Evolutionary conservation across 176 grass and related monocot species (phyloP).

Genomic region (Oropetium thomaeum): DNA sequence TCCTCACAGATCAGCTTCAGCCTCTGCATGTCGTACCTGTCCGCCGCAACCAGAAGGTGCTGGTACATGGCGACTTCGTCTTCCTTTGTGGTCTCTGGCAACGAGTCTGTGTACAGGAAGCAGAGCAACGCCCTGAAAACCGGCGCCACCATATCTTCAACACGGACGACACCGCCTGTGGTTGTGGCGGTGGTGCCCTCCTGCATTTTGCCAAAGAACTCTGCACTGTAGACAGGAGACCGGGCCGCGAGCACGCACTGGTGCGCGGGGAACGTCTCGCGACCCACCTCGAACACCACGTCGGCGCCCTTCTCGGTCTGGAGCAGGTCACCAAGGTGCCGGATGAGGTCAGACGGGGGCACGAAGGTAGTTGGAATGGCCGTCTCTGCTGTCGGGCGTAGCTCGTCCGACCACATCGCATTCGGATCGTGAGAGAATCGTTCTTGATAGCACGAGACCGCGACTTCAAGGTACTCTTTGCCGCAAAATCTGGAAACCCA

Average conservation of each 20-base stretch:
- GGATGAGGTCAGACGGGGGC: slow-evolving; percentile 8
- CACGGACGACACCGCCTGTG: background rate
- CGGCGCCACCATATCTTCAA: slow-evolving; percentile 32
- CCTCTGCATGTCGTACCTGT: slow-evolving; percentile 26
- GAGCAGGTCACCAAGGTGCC: slow-evolving; percentile 31
- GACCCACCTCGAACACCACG: slow-evolving; percentile 32
- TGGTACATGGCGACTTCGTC: slow-evolving; percentile 25
- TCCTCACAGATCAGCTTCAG: slow-evolving; percentile 44
- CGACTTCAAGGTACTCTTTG: background rate
- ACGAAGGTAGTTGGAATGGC: background rate
- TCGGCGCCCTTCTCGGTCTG: slow-evolving; percentile 20
- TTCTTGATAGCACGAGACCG: background rate
- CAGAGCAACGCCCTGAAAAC: slow-evolving; percentile 21
- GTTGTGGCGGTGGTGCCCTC: slow-evolving; percentile 8
- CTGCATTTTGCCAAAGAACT: slow-evolving; percentile 41
- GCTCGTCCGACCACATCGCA: background rate
- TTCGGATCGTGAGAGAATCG: background rate
- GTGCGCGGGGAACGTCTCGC: slow-evolving; percentile 28
- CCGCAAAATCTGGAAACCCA: too few species aligned
- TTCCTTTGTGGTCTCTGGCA: background rate
- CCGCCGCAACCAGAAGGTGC: slow-evolving; percentile 19
- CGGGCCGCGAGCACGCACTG: slow-evolving; percentile 33
- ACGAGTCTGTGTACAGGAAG: slow-evolving; percentile 2
- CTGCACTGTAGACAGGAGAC: slow-evolving; percentile 37
- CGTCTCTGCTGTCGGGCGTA: background rate